Conservation (phyloP, 2,329 filamentous ascomycete genomes). For the Botrytis byssoidea region DNA sequence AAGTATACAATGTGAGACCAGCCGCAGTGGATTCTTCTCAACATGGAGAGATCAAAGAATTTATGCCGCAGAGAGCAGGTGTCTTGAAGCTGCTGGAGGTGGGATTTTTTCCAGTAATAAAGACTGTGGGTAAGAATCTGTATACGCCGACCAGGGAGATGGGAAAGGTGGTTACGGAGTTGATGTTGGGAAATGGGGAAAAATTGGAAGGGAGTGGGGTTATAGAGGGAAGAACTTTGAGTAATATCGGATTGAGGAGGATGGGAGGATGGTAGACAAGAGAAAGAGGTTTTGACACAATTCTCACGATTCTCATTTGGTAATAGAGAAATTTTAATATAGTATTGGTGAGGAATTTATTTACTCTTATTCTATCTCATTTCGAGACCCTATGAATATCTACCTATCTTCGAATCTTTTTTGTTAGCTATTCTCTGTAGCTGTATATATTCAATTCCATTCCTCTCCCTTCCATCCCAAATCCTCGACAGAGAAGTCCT, state of each 20-base stretch:
- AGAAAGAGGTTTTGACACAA: neutral
- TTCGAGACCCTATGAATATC: neutral
- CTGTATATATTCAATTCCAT: neutral
- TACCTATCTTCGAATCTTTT: neutral
- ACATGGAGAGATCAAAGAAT: slow-evolving; percentile 44
- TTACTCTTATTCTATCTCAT: neutral
- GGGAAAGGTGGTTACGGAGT: slow-evolving; percentile 47
- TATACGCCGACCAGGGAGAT: slow-evolving; percentile 49
- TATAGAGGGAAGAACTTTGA: slow-evolving; percentile 39
- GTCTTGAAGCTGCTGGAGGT: slow-evolving; percentile 29
- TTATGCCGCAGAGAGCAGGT: slow-evolving; percentile 35
- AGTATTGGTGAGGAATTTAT: neutral
- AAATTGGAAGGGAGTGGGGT: slow-evolving; percentile 41
- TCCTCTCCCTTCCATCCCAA: neutral
- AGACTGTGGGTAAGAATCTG: slow-evolving; percentile 37
- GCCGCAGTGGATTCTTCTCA: slow-evolving; percentile 54
- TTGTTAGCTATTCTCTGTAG: neutral
- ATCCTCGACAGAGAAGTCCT: too few species aligned
- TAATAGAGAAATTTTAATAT: neutral
- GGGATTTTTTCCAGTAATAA: slow-evolving; percentile 32
- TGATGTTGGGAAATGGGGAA: slow-evolving; percentile 49
- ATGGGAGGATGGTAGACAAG: slow-evolving; percentile 36
- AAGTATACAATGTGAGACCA: slow-evolving; percentile 57
- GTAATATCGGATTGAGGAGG: slow-evolving; percentile 44
- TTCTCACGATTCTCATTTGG: neutral